These are phyloP conservation scores for Mortierella hygrophila DNA, from an alignment of 192 early-diverging fungal species.

Conservation along the genomic window DNA sequence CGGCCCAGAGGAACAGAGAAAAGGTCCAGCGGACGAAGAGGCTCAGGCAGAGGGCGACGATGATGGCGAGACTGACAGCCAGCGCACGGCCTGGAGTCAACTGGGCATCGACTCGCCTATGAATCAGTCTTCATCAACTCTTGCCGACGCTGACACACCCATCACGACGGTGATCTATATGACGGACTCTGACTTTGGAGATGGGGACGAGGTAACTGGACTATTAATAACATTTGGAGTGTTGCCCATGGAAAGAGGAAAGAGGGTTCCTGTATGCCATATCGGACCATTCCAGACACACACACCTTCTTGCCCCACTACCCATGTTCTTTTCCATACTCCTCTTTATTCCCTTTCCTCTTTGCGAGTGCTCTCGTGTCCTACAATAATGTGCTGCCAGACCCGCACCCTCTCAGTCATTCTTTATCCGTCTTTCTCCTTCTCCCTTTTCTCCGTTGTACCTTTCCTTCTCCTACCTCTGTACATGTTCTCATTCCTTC, in stretches of 20 bases:
- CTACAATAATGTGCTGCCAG: not conserved
- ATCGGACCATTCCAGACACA: not conserved
- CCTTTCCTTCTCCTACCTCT: not conserved
- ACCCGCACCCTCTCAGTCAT: not conserved
- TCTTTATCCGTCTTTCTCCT: not conserved
- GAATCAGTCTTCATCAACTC: conserved; percentile 39
- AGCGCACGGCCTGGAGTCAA: conserved; percentile 29
- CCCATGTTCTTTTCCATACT: not conserved
- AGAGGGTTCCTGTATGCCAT: not conserved
- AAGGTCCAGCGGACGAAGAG: not conserved
- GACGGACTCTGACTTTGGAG: conserved; percentile 11
- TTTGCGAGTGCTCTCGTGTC: not conserved
- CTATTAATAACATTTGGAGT: conserved; percentile 6
- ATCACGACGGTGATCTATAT: conserved; percentile 8
- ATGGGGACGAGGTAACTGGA: conserved; percentile 17
- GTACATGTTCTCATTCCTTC: not conserved
- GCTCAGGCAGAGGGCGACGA: conserved; percentile 12
- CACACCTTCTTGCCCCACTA: not conserved
- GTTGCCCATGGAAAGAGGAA: not conserved
- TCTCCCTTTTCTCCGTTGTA: not conserved
- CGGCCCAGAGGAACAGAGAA: not conserved
- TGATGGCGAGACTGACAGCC: conserved; percentile 26
- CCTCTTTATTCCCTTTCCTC: not conserved
- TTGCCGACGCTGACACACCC: conserved; percentile 18
- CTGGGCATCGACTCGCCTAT: conserved; percentile 39